These are phyloP conservation scores for Thuja plicata DNA, from an alignment of 83 land plant species.

Conservation along the genomic window DNA sequence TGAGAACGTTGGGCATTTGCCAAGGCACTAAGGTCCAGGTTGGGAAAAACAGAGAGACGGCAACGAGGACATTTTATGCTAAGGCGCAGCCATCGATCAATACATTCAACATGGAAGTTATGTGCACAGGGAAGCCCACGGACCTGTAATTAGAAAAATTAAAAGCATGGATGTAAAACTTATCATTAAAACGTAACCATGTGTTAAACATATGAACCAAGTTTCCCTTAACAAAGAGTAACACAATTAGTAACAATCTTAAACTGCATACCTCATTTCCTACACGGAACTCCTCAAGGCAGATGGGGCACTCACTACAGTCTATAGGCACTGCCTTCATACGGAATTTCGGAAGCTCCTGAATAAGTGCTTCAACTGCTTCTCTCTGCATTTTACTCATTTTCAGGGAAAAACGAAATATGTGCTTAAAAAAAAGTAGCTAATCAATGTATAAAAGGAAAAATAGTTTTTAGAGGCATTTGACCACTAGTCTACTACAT, in stretches of 20 bases:
- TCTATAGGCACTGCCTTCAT: constrained; percentile 87
- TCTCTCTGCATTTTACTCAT: constrained; percentile 65
- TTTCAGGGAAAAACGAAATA: not conserved
- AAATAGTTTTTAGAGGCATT: not conserved
- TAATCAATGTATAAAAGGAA: not conserved
- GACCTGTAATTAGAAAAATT: constrained; percentile 47
- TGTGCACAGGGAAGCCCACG: constrained; percentile 99
- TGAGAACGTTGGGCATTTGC: constrained; percentile 36
- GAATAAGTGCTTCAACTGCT: constrained; percentile 93
- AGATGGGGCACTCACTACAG: constrained; percentile 91
- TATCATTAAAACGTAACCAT: not conserved
- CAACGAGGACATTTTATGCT: constrained; percentile 97
- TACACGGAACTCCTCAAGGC: constrained; percentile 87
- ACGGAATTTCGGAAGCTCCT: constrained; percentile 91
- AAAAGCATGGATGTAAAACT: not conserved
- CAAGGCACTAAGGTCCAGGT: constrained; percentile 81
- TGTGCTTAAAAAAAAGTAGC: not conserved
- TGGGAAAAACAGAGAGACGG: constrained; percentile 95
- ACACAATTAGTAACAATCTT: not conserved
- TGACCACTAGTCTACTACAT: not conserved
- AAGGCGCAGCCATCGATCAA: constrained; percentile 95
- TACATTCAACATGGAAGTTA: constrained; percentile 95
- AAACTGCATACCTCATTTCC: constrained; percentile 80
- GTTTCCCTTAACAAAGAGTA: not conserved
- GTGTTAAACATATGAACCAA: not conserved